A percentile compares a stretch with the other conserved stretches of the same genome.
phyloP scores from a whole-genome alignment of 2,329 filamentous ascomycete genomes.

The Sarocladium strictum region DNA sequence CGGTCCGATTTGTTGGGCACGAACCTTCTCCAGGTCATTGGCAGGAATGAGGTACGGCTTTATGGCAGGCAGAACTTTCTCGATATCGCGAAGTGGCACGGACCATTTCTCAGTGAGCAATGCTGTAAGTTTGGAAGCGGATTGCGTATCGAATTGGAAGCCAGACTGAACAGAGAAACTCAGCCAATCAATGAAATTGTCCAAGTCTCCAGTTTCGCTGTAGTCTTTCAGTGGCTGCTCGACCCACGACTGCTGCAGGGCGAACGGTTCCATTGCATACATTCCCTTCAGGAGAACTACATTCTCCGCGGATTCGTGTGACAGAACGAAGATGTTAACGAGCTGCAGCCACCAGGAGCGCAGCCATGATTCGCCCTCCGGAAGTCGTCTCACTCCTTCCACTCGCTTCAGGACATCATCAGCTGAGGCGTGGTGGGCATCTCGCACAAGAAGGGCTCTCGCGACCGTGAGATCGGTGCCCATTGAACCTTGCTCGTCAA shows the following conservation, averaged over 20 bases:
- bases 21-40: background rate
- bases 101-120: background rate
- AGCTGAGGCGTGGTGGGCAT: background rate
- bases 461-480: background rate
- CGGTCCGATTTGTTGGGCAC: background rate
- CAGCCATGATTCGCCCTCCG: background rate
- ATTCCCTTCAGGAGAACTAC: background rate
- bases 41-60: background rate
- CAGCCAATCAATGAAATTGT: conserved; percentile 1
- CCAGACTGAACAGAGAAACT: background rate
- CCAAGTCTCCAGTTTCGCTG: background rate
- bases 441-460: background rate
- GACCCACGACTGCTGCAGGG: background rate
- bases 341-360: background rate
- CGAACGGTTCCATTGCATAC: background rate
- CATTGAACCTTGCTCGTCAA: background rate
- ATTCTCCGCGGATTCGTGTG: background rate
- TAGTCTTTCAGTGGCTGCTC: background rate
- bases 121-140: background rate
- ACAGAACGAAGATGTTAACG: background rate
- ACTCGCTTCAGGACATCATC: background rate
- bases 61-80: background rate
- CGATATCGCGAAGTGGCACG: background rate
- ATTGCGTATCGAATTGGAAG: background rate
- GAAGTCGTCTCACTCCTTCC: background rate